phyloP scores from a whole-genome alignment of 2,329 filamentous ascomycete species.

The Acephala macrosclerotiorum region DNA sequence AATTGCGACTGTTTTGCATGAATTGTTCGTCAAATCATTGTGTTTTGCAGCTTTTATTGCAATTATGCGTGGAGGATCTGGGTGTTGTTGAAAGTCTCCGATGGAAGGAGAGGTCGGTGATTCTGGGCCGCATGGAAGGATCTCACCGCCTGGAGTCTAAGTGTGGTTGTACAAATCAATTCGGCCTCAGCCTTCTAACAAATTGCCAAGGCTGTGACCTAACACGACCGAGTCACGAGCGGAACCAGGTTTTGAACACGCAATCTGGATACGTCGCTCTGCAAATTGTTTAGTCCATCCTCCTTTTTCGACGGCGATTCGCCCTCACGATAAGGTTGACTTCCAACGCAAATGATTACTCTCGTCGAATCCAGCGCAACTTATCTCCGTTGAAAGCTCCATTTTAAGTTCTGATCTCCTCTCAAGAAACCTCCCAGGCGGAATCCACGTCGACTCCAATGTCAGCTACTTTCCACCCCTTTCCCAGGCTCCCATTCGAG shows the following conservation, averaged over 20 bases:
- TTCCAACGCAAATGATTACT: too few species aligned
- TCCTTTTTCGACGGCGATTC: too few species aligned
- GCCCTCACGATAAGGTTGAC: too few species aligned
- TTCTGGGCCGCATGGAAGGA: background rate
- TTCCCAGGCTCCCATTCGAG: background rate
- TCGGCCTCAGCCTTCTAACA: background rate
- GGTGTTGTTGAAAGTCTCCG: background rate
- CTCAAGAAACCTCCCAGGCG: background rate
- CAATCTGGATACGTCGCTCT: too few species aligned
- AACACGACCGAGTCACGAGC: background rate
- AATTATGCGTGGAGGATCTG: background rate
- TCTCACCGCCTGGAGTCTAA: background rate
- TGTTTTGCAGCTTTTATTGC: background rate
- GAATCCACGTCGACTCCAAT: background rate
- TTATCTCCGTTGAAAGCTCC: too few species aligned
- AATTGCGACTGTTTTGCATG: background rate
- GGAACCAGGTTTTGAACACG: too few species aligned
- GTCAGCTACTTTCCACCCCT: background rate
- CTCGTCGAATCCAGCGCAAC: too few species aligned
- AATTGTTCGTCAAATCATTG: conserved; percentile 6
- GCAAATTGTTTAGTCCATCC: too few species aligned
- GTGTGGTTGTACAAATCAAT: background rate
- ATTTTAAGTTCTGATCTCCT: background rate
- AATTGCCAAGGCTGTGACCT: background rate
- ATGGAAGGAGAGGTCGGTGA: background rate